Percentiles rank a stretch among this genome's conserved stretches.
These are phyloP conservation scores for Phytophthora macrochlamydospora DNA, from an alignment of 352 stramenopile species.

Conservation along the genomic window DNA sequence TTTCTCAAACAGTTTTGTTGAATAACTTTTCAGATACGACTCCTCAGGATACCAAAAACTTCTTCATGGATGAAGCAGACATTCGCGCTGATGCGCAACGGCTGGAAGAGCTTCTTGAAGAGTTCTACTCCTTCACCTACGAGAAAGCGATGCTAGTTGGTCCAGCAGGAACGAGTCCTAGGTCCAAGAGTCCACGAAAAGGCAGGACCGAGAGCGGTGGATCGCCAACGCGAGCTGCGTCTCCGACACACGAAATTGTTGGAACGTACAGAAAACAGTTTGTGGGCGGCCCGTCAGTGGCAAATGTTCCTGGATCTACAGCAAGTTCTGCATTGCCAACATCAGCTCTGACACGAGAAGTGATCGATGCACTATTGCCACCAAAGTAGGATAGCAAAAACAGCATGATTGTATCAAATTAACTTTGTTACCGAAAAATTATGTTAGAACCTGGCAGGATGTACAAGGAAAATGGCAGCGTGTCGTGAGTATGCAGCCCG, in stretches of 20 bases:
- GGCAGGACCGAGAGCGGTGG: conserved; percentile 3
- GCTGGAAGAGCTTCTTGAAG: conserved; percentile 44
- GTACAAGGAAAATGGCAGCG: conserved; percentile 68
- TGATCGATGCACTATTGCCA: conserved; percentile 74
- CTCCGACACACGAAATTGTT: conserved; percentile 18
- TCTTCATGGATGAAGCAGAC: conserved; percentile 1
- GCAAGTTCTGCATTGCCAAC: not conserved
- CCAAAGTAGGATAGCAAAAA: conserved; percentile 48
- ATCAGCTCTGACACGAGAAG: conserved; percentile 42
- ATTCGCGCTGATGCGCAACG: conserved; percentile 23
- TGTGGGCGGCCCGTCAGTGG: conserved; percentile 3
- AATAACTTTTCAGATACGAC: not conserved
- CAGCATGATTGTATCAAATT: not conserved
- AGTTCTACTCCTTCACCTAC: conserved; percentile 72
- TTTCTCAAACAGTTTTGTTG: not conserved
- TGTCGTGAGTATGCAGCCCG: conserved; percentile 57
- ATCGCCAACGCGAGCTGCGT: conserved; percentile 21
- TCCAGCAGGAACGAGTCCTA: conserved; percentile 36
- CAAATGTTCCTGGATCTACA: conserved; percentile 17
- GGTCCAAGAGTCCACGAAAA: conserved; percentile 21
- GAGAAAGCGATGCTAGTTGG: conserved; percentile 54
- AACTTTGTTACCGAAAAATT: conserved; percentile 1
- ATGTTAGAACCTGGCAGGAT: conserved; percentile 59
- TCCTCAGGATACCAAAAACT: not conserved
- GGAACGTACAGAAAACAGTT: conserved; percentile 9